These are phyloP conservation scores for Brassica cretica DNA, from an alignment of 345 rosid species.

Conservation along the genomic window DNA sequence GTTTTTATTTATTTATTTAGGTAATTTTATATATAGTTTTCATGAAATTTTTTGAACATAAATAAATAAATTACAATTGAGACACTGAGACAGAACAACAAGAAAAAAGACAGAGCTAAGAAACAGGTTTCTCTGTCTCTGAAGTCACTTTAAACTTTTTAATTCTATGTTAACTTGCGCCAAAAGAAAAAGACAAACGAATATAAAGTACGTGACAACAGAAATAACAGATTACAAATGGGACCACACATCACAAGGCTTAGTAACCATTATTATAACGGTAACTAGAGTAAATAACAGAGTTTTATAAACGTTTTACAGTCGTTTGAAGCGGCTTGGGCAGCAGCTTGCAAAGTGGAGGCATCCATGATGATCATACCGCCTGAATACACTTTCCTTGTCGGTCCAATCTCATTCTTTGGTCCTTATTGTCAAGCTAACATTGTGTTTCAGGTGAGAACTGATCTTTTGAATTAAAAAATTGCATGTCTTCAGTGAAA, in stretches of 20 bases:
- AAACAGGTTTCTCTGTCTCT: conserved; percentile 15
- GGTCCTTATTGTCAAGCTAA: conserved; percentile 87
- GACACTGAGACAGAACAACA: conserved; percentile 23
- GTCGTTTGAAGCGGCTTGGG: conserved; percentile 97
- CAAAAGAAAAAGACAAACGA: conserved; percentile 30
- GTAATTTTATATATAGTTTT: conserved; percentile 22
- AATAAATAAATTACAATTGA: conserved; percentile 14
- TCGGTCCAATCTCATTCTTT: conserved; percentile 90
- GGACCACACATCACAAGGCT: conserved; percentile 32
- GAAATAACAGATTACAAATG: conserved; percentile 34
- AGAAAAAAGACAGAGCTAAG: conserved; percentile 15
- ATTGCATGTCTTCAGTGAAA: background rate
- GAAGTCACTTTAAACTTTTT: conserved; percentile 15
- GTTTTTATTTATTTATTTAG: conserved; percentile 8
- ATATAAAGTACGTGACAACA: conserved; percentile 34
- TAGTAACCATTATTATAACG: background rate
- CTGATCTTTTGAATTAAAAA: background rate
- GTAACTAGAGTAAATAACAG: background rate
- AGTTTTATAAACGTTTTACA: conserved; percentile 33
- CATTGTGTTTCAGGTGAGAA: conserved; percentile 79
- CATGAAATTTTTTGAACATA: background rate
- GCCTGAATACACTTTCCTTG: conserved; percentile 51
- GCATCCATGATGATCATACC: conserved; percentile 70
- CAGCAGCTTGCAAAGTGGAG: conserved; percentile 77
- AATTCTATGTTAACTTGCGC: conserved; percentile 4